These are phyloP conservation scores for Tolypocladium guangdongense DNA, from an alignment of 2,329 filamentous ascomycete species.

Conservation along the genomic window DNA sequence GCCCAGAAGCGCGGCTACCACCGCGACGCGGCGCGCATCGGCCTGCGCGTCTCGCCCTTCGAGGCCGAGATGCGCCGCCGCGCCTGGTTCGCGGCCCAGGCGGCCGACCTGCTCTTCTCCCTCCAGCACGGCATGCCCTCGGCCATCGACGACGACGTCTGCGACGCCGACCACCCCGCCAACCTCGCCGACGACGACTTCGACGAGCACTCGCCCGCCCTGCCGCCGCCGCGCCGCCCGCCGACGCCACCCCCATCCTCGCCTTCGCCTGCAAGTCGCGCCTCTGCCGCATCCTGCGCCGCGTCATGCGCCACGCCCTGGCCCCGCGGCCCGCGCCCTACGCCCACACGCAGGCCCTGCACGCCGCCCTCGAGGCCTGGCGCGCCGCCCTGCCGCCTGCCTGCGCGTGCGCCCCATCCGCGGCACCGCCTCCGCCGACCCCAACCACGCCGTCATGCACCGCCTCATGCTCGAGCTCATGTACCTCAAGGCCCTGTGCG, in stretches of 20 bases:
- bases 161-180: conserved; percentile 32
- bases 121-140: conserved; percentile 42
- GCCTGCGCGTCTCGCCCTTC: conserved; percentile 31
- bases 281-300: conserved; percentile 31
- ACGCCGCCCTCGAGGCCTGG: conserved; percentile 28
- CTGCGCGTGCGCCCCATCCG: conserved; percentile 30
- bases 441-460: conserved; percentile 35
- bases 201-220: conserved; percentile 30
- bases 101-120: conserved; percentile 36
- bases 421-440: conserved; percentile 30
- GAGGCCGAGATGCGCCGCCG: conserved; percentile 40
- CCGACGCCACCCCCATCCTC: conserved; percentile 31
- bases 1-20: conserved; percentile 43
- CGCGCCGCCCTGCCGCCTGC: conserved; percentile 24
- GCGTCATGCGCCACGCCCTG: conserved; percentile 30
- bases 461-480: conserved; percentile 36
- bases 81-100: conserved; percentile 35
- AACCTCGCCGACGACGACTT: conserved; percentile 42
- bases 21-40: conserved; percentile 32
- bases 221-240: conserved; percentile 30
- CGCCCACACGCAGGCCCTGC: conserved; percentile 20
- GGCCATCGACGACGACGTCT: conserved; percentile 35
- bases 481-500: conserved; percentile 36
- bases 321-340: conserved; percentile 26
- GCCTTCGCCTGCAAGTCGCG: conserved; percentile 31